These are phyloP conservation scores for Hanseniaspora valbyensis DNA, from an alignment of 805 yeast species.

Conservation along the genomic window DNA sequence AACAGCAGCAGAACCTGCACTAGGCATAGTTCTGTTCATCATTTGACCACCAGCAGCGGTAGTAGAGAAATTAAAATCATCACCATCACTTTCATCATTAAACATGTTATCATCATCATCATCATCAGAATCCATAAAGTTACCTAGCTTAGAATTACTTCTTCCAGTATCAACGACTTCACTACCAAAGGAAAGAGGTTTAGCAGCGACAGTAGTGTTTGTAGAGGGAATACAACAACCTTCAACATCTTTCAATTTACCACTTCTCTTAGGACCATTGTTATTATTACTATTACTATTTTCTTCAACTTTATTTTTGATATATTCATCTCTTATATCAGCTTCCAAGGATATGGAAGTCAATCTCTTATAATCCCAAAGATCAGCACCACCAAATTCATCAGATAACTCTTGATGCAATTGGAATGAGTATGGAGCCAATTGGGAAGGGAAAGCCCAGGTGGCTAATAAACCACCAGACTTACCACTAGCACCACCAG, in stretches of 20 bases:
- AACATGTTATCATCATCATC: background rate
- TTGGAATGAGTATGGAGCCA: conserved; percentile 77
- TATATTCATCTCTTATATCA: conserved; percentile 37
- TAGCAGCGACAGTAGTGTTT: background rate
- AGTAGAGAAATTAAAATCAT: conserved; percentile 4
- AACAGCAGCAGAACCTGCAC: background rate
- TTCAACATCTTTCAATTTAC: conserved; percentile 12
- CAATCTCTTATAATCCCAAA: conserved; percentile 88
- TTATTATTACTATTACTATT: conserved; percentile 11
- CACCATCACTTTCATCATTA: background rate
- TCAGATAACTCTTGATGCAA: conserved; percentile 75
- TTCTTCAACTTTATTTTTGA: conserved; percentile 21
- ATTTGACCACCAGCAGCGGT: conserved; percentile 10
- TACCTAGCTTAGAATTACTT: conserved; percentile 10
- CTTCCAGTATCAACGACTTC: conserved; percentile 4
- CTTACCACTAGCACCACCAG: conserved; percentile 95
- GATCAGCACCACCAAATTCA: conserved; percentile 66
- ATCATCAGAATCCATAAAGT: conserved; percentile 13
- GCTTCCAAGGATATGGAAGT: conserved; percentile 84
- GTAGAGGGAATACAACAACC: conserved; percentile 11
- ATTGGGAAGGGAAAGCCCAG: conserved; percentile 95
- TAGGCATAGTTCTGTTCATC: conserved; percentile 13
- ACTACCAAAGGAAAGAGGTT: conserved; percentile 6
- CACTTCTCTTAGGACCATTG: conserved; percentile 12
- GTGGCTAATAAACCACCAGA: conserved; percentile 92